These are phyloP conservation scores for Rhodosporidiobolus sp. DNA, from an alignment of 768 basidiomycete species.

Conservation along the genomic window DNA sequence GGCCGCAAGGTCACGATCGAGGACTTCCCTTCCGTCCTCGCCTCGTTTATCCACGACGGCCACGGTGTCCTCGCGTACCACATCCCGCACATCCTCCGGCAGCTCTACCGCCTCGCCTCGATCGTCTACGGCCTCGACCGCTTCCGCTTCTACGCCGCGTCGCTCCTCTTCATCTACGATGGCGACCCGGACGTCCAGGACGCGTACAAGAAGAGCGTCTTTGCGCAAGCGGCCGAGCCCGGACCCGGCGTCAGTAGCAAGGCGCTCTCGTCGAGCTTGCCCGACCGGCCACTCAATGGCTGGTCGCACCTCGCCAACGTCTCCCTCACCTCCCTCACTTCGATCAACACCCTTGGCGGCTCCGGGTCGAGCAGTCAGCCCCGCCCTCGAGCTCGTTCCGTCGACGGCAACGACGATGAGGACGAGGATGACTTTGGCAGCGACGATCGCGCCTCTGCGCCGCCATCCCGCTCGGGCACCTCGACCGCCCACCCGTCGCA, in stretches of 20 bases:
- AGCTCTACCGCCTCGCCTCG: slow-evolving; percentile 86
- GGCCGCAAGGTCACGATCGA: slow-evolving; percentile 83
- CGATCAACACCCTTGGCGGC: not conserved
- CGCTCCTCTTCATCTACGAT: slow-evolving; percentile 93
- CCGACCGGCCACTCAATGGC: slow-evolving; percentile 12
- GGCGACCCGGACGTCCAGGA: slow-evolving; percentile 87
- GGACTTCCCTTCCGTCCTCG: slow-evolving; percentile 77
- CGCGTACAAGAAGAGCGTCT: slow-evolving; percentile 43
- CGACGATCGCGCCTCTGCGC: not conserved
- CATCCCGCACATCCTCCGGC: slow-evolving; percentile 83
- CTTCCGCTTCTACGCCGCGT: slow-evolving; percentile 98
- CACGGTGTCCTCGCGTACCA: slow-evolving; percentile 79
- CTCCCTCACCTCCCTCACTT: not conserved
- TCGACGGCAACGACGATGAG: slow-evolving; percentile 38
- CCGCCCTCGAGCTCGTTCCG: slow-evolving; percentile 24
- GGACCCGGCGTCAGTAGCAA: slow-evolving; percentile 1
- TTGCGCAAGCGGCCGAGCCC: slow-evolving; percentile 18
- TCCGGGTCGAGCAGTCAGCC: not conserved
- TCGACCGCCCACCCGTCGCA: not conserved
- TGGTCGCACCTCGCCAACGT: slow-evolving; percentile 5
- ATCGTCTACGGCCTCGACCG: slow-evolving; percentile 85
- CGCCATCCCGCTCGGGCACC: not conserved
- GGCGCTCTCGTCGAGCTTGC: slow-evolving; percentile 25
- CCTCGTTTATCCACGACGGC: slow-evolving; percentile 81
- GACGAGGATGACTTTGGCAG: slow-evolving; percentile 25